phyloP scores from a whole-genome alignment of 345 rosid genomes.

The Populus davidiana region DNA sequence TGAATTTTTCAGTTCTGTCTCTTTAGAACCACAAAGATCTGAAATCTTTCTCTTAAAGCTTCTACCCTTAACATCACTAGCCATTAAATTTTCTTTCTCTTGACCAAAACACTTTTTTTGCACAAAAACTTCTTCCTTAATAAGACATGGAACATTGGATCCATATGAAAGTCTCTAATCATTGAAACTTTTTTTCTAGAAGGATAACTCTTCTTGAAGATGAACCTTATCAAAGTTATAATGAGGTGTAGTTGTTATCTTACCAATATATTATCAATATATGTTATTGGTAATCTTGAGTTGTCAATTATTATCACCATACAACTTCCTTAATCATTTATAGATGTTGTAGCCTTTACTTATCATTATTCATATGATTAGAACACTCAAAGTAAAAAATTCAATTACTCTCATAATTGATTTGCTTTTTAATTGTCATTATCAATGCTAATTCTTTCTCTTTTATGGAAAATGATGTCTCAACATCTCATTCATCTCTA shows the following conservation, averaged over 20 bases:
- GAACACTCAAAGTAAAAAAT: too few relatives aligned
- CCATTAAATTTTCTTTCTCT: background rate
- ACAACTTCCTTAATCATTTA: fast-evolving
- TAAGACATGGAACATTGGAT: background rate
- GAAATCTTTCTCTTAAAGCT: background rate
- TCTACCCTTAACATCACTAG: background rate
- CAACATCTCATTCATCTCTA: too few relatives aligned
- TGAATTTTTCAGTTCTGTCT: background rate
- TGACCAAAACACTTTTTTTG: background rate
- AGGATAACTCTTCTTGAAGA: background rate
- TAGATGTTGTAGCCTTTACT: too few relatives aligned
- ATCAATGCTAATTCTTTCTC: too few relatives aligned
- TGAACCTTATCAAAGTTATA: background rate
- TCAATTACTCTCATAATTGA: too few relatives aligned
- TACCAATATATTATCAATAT: background rate
- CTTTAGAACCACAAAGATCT: background rate
- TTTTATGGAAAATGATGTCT: too few relatives aligned
- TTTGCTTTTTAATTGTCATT: too few relatives aligned
- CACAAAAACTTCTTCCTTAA: too few relatives aligned
- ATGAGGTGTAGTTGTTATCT: too few relatives aligned
- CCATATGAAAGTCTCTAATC: too few relatives aligned
- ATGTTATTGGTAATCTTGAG: background rate
- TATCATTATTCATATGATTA: too few relatives aligned
- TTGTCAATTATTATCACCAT: too few relatives aligned
- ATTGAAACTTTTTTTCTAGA: background rate